phyloP scores from a whole-genome alignment of 1,139 yeast species.

The Kodamaea sp. region DNA sequence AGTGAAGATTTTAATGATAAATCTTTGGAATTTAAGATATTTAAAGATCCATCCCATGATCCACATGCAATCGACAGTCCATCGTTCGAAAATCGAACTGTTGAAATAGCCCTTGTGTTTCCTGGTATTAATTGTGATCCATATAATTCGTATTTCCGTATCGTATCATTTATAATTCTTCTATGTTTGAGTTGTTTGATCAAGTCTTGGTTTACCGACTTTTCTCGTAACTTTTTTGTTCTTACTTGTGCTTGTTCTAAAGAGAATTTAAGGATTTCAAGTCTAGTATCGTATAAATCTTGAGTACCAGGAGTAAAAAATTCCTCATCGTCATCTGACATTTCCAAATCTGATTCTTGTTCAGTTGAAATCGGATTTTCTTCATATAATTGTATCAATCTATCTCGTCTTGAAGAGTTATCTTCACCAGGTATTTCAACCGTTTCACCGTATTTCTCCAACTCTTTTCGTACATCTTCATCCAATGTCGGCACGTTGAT shows the following conservation, averaged over 20 bases:
- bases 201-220: slow-evolving; percentile 21
- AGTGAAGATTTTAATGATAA: slow-evolving; percentile 28
- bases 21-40: slow-evolving; percentile 39
- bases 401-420: slow-evolving; percentile 53
- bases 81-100: slow-evolving; percentile 45
- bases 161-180: slow-evolving; percentile 36
- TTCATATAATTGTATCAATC: slow-evolving; percentile 37
- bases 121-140: slow-evolving; percentile 68
- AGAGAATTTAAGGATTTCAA: slow-evolving; percentile 49
- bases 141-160: slow-evolving; percentile 41
- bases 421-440: slow-evolving; percentile 60
- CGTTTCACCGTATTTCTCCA: slow-evolving; percentile 57
- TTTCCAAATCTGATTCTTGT: slow-evolving; percentile 28
- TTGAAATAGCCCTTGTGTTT: slow-evolving; percentile 65
- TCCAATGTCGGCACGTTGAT: slow-evolving; percentile 59
- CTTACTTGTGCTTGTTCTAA: slow-evolving; percentile 44
- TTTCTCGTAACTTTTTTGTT: slow-evolving; percentile 23
- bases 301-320: slow-evolving; percentile 78
- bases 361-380: slow-evolving; percentile 19
- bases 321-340: slow-evolving; percentile 64
- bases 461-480: slow-evolving; percentile 48
- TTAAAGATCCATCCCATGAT: slow-evolving; percentile 80
- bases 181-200: slow-evolving; percentile 39
- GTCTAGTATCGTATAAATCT: slow-evolving; percentile 54
- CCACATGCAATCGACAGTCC: slow-evolving; percentile 53